Evolutionary conservation across 208 protist species (phyloP).

Genomic region (Zelonia costaricensis): DNA sequence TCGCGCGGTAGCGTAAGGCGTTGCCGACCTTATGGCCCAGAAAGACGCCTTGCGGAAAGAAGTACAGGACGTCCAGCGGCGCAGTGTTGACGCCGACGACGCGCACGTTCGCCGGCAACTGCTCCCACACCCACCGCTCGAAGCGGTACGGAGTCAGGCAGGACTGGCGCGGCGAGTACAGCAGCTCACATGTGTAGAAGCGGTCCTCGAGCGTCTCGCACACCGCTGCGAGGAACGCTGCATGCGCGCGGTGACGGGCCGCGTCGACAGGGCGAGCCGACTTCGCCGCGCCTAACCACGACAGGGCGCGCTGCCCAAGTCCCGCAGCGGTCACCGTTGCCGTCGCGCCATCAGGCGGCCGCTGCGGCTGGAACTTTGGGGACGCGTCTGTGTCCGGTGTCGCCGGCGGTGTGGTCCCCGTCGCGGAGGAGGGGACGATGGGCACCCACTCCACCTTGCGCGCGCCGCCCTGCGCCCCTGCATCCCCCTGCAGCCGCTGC

Average conservation of each 20-base stretch:
- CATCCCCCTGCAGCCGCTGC: neutral
- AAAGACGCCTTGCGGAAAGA: constrained; percentile 73
- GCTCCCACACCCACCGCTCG: constrained; percentile 51
- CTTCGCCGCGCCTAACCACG: no score
- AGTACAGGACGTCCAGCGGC: constrained; percentile 57
- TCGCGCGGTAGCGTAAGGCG: constrained; percentile 61
- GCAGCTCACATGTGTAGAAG: constrained; percentile 39
- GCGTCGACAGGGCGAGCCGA: neutral
- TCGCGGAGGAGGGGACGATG: neutral
- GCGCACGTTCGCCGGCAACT: constrained; percentile 54
- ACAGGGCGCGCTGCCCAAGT: neutral
- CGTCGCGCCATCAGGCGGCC: no score
- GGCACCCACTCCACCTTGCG: constrained; percentile 16
- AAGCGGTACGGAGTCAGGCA: constrained; percentile 40
- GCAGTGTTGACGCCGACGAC: constrained; percentile 73
- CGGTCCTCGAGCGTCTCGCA: constrained; percentile 16
- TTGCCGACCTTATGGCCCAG: constrained; percentile 69
- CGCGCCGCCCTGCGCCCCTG: neutral
- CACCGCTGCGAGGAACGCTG: constrained; percentile 26
- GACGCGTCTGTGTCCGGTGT: no score
- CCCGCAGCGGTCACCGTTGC: no score
- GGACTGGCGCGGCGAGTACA: constrained; percentile 41
- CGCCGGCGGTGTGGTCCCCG: neutral
- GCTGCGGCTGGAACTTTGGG: neutral
- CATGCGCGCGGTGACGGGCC: neutral